Evolutionary conservation across 129 eudicot species (phyloP), one percentile per base, ranked within the genome.

Genomic region (Sambucus nigra): DNA sequence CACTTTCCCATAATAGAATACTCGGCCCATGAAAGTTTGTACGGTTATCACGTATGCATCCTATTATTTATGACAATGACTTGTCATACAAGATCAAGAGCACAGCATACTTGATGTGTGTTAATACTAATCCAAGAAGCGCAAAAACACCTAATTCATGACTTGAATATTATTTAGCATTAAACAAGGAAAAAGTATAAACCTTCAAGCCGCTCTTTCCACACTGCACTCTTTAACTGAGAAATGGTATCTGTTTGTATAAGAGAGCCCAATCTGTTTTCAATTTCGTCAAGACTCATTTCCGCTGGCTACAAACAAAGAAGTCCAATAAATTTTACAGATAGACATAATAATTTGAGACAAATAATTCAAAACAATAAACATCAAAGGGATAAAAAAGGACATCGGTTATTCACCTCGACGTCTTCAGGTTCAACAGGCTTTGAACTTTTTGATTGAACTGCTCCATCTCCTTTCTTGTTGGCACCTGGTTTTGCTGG

Each of bases 171-270:
- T 12, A 35, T 35, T 35, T 15, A 35, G 3, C 42, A 3, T 35
- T 12, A 41, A 41, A 25, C 14, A 17, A 55, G 32, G 27, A 18
- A 16, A 47, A 63, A 2, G 25, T 16, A 23, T 7, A 55, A 69
- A 92, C 99, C 99, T 86, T 86, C 99, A 53, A 92, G 88, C 42
- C 96, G 75, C 60, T 92, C 99, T 83, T 92, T 92, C 99, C 99
- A 92, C 42, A 65, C 99, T 28, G 99, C 75, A 92, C 96, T 92
- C 78, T 92, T 92, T 70, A 92, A 62, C 66, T 72, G 88, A 22
- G 89, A 23, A 61, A 80, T 71, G 45, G 94, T 83, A 7, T 92
- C 96, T 27, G 53, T 74, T 67, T 77, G 88, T 56, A 86, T 65
- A 27, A 92, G 85, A 48, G 96, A 82, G 22, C 96, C 94, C 54